phyloP scores from a whole-genome alignment of 23 red algal species.

The Cyanidioschyzon merolae region DNA sequence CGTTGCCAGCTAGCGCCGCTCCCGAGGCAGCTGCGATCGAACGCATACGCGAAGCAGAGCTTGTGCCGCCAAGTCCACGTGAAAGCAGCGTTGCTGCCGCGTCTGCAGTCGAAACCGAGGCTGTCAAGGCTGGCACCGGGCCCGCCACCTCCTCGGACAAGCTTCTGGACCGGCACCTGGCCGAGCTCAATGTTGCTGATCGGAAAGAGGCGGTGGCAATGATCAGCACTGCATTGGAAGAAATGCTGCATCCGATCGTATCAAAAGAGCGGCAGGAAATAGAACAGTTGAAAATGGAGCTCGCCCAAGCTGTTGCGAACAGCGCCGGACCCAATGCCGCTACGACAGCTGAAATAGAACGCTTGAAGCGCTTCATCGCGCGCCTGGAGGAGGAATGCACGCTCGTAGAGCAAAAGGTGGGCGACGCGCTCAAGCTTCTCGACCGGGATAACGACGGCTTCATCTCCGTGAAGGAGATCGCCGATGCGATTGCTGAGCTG shows the following conservation, averaged over 20 bases:
- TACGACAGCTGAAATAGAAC: slow-evolving; percentile 34
- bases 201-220: slow-evolving; percentile 7
- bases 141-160: background rate
- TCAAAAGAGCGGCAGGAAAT: slow-evolving; percentile 67
- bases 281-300: slow-evolving; percentile 71
- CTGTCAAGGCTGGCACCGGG: background rate
- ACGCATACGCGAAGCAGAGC: background rate
- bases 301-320: slow-evolving; percentile 36
- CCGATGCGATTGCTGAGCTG: slow-evolving; percentile 22
- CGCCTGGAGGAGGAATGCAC: slow-evolving; percentile 75
- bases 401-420: slow-evolving; percentile 76
- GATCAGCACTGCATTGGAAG: slow-evolving; percentile 29
- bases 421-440: slow-evolving; percentile 73
- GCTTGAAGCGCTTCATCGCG: slow-evolving; percentile 41
- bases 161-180: slow-evolving; percentile 11
- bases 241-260: slow-evolving; percentile 40
- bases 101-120: slow-evolving; percentile 18
- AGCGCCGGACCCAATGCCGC: background rate
- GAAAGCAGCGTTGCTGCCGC: background rate
- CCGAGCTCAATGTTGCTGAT: slow-evolving; percentile 5
- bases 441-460: slow-evolving; percentile 94
- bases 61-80: background rate
- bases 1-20: background rate
- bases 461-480: slow-evolving; percentile 68
- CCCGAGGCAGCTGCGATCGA: background rate